These are phyloP conservation scores for Cenchrus purpureus DNA, from an alignment of 176 grass and related monocot species.

Conservation along the genomic window DNA sequence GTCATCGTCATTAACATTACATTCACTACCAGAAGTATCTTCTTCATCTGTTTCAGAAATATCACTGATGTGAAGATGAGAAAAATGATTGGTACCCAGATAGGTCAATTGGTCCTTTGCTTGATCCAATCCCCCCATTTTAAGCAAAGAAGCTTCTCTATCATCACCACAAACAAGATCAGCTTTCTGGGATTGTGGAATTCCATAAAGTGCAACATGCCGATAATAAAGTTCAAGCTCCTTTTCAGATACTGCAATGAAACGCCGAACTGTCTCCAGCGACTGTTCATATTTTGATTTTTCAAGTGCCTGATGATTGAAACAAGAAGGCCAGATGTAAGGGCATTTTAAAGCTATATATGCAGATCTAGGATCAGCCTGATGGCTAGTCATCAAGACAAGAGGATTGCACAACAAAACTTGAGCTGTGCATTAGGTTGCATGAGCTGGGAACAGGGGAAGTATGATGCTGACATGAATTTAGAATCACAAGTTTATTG, in stretches of 20 bases:
- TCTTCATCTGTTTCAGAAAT: slow-evolving; percentile 38
- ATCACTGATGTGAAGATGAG: slow-evolving; percentile 26
- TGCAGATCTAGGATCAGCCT: not conserved
- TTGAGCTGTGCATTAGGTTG: not conserved
- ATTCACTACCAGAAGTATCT: slow-evolving; percentile 37
- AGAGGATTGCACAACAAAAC: not conserved
- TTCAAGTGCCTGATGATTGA: slow-evolving; percentile 81
- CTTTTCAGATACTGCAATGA: slow-evolving; percentile 80
- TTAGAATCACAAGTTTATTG: slow-evolving; percentile 27
- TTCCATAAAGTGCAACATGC: slow-evolving; percentile 86
- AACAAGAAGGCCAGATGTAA: slow-evolving; percentile 30
- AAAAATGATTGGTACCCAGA: slow-evolving; percentile 27
- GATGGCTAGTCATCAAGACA: slow-evolving; percentile 13
- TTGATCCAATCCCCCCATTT: slow-evolving; percentile 7
- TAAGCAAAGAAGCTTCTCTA: slow-evolving; percentile 33
- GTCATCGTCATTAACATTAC: slow-evolving; percentile 41
- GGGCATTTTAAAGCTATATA: slow-evolving; percentile 1
- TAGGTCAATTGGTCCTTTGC: slow-evolving; percentile 27
- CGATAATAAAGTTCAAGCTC: slow-evolving; percentile 83
- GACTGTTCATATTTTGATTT: slow-evolving; percentile 98
- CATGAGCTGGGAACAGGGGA: not conserved
- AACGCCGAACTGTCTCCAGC: slow-evolving; percentile 72
- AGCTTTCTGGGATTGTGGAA: slow-evolving; percentile 57
- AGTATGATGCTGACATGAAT: not conserved
- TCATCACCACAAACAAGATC: slow-evolving; percentile 53